phyloP scores from a whole-genome alignment of 768 basidiomycete species.

The Kwoniella bestiolae region DNA sequence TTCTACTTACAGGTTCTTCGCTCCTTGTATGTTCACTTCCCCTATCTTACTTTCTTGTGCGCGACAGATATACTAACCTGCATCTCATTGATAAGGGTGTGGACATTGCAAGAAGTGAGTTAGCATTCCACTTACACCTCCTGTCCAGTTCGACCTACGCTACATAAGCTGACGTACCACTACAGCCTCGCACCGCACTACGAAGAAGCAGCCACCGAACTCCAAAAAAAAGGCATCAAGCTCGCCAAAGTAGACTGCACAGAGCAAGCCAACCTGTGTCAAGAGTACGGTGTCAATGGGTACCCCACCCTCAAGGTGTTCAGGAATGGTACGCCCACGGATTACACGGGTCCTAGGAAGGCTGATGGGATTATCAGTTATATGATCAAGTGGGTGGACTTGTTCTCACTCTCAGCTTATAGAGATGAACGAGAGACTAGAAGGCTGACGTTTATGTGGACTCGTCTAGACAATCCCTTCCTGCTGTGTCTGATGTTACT shows the following conservation, averaged over 20 bases:
- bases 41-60: neutral
- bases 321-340: constrained; percentile 75
- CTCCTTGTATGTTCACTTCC: constrained; percentile 41
- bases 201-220: constrained; percentile 82
- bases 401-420: neutral
- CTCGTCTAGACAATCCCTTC: constrained; percentile 79
- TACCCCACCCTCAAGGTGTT: constrained; percentile 95
- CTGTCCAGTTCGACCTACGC: neutral
- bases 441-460: constrained; percentile 9
- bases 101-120: constrained; percentile 82
- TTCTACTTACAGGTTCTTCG: constrained; percentile 39
- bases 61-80: neutral
- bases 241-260: constrained; percentile 93
- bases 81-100: constrained; percentile 65
- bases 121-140: neutral
- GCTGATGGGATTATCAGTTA: constrained; percentile 95
- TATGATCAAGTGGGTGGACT: constrained; percentile 80
- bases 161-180: neutral
- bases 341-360: constrained; percentile 87
- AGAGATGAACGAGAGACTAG: too few relatives aligned
- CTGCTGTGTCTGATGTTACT: constrained; percentile 85
- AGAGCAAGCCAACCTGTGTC: constrained; percentile 88
- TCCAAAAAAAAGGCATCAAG: constrained; percentile 84
- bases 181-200: constrained; percentile 82
- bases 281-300: constrained; percentile 81